Conservation (phyloP, 495 filamentous ascomycete species). For the Trypethelium eluteriae region DNA sequence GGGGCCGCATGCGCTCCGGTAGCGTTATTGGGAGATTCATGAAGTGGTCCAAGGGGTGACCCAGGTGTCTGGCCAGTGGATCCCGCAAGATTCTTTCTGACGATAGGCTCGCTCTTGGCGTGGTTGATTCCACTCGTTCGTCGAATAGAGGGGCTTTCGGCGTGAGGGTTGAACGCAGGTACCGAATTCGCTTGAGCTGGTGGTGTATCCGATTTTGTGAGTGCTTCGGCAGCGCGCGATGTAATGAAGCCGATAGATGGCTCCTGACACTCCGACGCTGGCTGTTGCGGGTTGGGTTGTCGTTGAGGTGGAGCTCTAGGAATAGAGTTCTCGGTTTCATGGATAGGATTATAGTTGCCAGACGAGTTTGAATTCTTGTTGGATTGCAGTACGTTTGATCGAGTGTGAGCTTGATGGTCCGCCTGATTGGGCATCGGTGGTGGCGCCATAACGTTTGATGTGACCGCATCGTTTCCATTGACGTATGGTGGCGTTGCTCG, state of each 20-base stretch:
- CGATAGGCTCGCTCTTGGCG: constrained; percentile 58
- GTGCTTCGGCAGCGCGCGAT: constrained; percentile 54
- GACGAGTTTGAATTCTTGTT: too few relatives aligned
- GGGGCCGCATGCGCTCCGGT: neutral
- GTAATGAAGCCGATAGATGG: constrained; percentile 63
- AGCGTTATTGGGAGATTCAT: neutral
- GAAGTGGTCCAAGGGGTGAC: neutral
- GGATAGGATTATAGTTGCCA: neutral
- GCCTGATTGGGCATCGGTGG: neutral
- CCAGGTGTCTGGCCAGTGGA: constrained; percentile 26
- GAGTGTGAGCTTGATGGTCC: constrained; percentile 5
- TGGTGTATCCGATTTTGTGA: constrained; percentile 26
- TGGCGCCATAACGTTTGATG: neutral
- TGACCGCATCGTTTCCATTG: neutral
- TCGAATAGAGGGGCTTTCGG: constrained; percentile 78
- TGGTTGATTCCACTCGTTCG: constrained; percentile 88
- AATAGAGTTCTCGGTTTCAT: constrained; percentile 10
- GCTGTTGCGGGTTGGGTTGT: neutral
- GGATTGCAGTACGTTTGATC: too few relatives aligned
- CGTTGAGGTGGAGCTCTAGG: neutral
- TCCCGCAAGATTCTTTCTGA: constrained; percentile 36
- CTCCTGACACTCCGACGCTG: constrained; percentile 8
- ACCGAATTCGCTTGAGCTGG: constrained; percentile 40
- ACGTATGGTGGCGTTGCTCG: neutral
- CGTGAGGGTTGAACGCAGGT: constrained; percentile 68